phyloP scores from a whole-genome alignment of 2,329 filamentous ascomycete species.

The Fusarium penzigii region DNA sequence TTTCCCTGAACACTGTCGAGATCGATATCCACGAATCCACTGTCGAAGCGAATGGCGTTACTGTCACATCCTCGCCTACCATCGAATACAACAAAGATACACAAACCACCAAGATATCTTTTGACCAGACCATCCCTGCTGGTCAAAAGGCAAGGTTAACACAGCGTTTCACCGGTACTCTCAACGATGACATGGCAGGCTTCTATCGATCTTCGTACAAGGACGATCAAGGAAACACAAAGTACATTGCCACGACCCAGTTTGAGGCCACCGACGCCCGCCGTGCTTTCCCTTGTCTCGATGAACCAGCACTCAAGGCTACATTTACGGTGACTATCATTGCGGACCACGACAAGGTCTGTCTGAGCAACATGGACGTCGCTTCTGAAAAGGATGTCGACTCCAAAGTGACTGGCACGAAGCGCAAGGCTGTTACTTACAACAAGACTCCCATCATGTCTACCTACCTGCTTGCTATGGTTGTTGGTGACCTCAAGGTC shows the following conservation, averaged over 20 bases:
- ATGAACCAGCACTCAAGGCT: conserved; percentile 92
- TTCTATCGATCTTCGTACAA: conserved; percentile 98
- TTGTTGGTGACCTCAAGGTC: conserved; percentile 90
- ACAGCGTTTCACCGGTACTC: conserved; percentile 67
- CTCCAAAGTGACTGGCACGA: conserved; percentile 57
- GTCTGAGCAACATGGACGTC: conserved; percentile 96
- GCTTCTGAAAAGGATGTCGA: conserved; percentile 73
- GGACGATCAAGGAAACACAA: conserved; percentile 73
- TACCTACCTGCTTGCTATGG: conserved; percentile 91
- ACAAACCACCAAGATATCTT: conserved; percentile 80
- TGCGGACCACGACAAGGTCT: conserved; percentile 87
- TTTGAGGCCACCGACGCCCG: conserved; percentile 96
- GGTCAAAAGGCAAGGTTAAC: conserved; percentile 71
- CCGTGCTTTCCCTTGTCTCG: conserved; percentile 92
- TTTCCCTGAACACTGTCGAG: conserved; percentile 86
- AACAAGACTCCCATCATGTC: conserved; percentile 93
- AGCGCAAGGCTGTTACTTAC: conserved; percentile 87
- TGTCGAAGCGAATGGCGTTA: conserved; percentile 47
- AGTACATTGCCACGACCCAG: conserved; percentile 86
- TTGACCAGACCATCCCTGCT: conserved; percentile 70
- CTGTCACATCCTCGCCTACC: conserved; percentile 42
- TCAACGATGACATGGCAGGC: conserved; percentile 96
- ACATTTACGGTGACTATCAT: conserved; percentile 89
- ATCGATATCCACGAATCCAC: conserved; percentile 74
- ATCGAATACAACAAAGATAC: conserved; percentile 74